Evolutionary conservation across 306 rosid species (phyloP), one percentile per base, ranked within the genome.

Genomic region (Sindora glabra): DNA sequence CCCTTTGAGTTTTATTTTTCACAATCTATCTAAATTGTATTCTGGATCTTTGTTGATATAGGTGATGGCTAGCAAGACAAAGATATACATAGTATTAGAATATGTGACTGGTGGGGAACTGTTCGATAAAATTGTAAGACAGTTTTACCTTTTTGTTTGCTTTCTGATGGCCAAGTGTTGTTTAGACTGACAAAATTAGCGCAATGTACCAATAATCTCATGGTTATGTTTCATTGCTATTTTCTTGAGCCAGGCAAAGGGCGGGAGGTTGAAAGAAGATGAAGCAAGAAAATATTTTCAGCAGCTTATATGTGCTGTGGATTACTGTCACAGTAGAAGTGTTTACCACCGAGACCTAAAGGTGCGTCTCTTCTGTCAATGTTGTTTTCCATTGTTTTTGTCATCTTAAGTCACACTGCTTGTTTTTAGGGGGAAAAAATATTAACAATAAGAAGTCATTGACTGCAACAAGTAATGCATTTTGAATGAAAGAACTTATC

Each of bases 1-100:
- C 41, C 23, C n/a, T n/a, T 16, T 10, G 15, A 47, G 36, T 53
- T 65, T 63, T 34, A 19, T 21, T 25, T 40, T 8, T 26, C 58
- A 38, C 17, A 11, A 55, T 48, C 26, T 57, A 40, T 65, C 70
- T 39, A 52, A 9, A 17, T 27, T 64, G 10, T 9, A 27, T 70
- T 71, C 21, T 5, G n/a, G 57, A 61, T 54, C 55, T 72, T 75
- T 62, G 62, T 46, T 70, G 42, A 51, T 70, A 77, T 63, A 92
- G 98, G 96, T 88, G 59, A 92, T 88, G 92, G 98, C 96, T 56
- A 92, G 95, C 94, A 92, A 64, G 80, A 81, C 90, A 26, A 92
- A 88, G 77, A 92, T 92, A 71, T 92, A 88, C 75, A 92, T 88
- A 39, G 98, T 92, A 25, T 54, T 88, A 86, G 96, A 92, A 73